Percentiles rank a stretch among this genome's conserved stretches.
Evolutionary conservation across 805 yeast genomes (phyloP).

Genomic region (Lipomyces sp.): DNA sequence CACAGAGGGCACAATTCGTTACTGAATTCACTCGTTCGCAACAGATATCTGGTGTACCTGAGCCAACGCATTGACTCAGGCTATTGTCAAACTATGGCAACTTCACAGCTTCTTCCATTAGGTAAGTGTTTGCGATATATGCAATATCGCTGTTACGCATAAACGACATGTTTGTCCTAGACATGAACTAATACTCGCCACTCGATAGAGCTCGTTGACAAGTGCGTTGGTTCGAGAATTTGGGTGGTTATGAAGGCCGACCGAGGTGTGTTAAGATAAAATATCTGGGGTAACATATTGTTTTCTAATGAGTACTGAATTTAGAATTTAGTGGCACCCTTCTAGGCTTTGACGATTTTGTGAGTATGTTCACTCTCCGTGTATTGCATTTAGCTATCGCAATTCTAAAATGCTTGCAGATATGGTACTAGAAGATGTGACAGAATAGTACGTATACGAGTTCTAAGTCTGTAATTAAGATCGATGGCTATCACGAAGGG

Average conservation of each 20-base stretch:
- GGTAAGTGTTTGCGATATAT: slow-evolving; percentile 22
- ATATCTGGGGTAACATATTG: background rate
- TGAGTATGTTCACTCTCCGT: slow-evolving; percentile 50
- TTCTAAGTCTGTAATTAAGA: background rate
- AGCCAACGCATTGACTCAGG: too few relatives aligned
- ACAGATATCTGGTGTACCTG: background rate
- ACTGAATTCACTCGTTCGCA: background rate
- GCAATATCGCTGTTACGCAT: background rate
- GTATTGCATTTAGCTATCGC: background rate
- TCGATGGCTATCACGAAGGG: slow-evolving; percentile 9
- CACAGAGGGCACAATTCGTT: background rate
- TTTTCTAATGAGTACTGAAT: slow-evolving; percentile 40
- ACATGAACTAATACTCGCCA: slow-evolving; percentile 38
- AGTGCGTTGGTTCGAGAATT: slow-evolving; percentile 78
- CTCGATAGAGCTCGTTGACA: slow-evolving; percentile 87
- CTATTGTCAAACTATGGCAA: slow-evolving; percentile 19
- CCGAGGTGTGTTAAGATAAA: slow-evolving; percentile 40
- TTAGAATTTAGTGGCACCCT: slow-evolving; percentile 84
- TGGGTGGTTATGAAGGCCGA: slow-evolving; percentile 69
- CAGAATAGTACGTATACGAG: slow-evolving; percentile 53
- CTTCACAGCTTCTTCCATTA: slow-evolving; percentile 37
- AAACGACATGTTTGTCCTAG: background rate
- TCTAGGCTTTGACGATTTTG: slow-evolving; percentile 93
- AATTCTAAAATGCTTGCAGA: slow-evolving; percentile 43
- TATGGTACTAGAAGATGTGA: slow-evolving; percentile 82